Conservation (phyloP, 352 stramenopile genomes). For the Globisporangium irregulare region DNA sequence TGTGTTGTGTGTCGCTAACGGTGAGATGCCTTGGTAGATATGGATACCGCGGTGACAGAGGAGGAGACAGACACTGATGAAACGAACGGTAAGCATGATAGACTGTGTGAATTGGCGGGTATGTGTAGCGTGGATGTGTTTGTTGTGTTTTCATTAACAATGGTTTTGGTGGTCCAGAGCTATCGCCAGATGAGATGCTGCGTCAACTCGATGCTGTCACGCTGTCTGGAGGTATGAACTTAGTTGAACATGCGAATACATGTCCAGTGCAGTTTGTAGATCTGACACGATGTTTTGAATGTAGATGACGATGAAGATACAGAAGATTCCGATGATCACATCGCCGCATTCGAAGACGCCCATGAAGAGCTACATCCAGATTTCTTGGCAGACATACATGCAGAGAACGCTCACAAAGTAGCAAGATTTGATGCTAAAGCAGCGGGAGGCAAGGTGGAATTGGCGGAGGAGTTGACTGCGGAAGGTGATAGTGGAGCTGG, state of each 20-base stretch:
- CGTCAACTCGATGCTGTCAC: constrained; percentile 32
- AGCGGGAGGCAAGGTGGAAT: neutral
- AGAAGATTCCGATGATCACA: neutral
- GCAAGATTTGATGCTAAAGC: neutral
- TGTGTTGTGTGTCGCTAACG: neutral
- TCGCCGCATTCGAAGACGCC: constrained; percentile 6
- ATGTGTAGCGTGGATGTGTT: neutral
- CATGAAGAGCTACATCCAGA: constrained; percentile 1
- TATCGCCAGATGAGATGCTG: constrained; percentile 32
- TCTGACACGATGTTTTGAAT: neutral
- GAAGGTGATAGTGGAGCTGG: neutral
- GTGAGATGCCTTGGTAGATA: neutral
- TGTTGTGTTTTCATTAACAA: neutral
- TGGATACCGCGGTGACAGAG: neutral
- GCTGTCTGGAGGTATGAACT: neutral
- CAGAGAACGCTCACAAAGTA: neutral
- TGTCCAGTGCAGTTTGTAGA: neutral
- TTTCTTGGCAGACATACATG: neutral
- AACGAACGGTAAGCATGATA: neutral
- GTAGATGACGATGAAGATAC: constrained; percentile 10
- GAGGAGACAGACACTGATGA: neutral
- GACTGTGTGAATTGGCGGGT: neutral
- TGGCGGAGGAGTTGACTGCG: neutral
- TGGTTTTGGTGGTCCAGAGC: neutral
- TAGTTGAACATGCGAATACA: neutral